phyloP scores from a whole-genome alignment of 2,329 filamentous ascomycete species.

The Pseudohalonectria lignicola region DNA sequence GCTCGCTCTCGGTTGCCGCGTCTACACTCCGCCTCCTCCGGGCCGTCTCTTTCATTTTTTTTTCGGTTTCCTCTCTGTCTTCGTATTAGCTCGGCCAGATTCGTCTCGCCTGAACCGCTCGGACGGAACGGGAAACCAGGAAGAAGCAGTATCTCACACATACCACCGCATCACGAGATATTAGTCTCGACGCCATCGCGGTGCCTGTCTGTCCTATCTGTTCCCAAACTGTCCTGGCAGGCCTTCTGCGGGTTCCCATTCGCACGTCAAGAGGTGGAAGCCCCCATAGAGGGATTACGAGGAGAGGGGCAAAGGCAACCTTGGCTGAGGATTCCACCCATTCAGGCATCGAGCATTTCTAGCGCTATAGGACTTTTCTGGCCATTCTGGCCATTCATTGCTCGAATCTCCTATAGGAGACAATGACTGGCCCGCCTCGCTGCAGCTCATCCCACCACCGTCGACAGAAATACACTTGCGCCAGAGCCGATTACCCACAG shows the following conservation, averaged over 20 bases:
- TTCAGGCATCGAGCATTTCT: constrained; percentile 18
- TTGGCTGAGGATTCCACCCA: constrained; percentile 12
- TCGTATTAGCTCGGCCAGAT: no score
- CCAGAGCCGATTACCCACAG: constrained; percentile 13
- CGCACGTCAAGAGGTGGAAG: background rate
- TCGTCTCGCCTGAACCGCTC: no score
- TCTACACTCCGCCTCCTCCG: no score
- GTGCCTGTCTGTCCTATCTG: background rate
- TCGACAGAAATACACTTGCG: constrained; percentile 12
- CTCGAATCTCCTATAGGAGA: constrained; percentile 19
- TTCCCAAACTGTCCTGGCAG: background rate
- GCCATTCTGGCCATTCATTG: constrained; percentile 24
- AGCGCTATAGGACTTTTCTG: constrained; percentile 22
- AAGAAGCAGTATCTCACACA: background rate
- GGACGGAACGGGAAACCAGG: no score
- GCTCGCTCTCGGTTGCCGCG: no score
- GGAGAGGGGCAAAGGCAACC: constrained; percentile 10
- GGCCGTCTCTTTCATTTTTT: no score
- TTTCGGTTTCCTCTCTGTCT: no score
- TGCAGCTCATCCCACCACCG: constrained; percentile 20
- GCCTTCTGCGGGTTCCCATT: background rate
- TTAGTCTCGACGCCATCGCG: background rate
- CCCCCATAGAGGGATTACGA: constrained; percentile 1
- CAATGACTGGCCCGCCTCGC: constrained; percentile 26
- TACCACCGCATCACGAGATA: background rate